Evolutionary conservation across 2,329 filamentous ascomycete genomes (phyloP).

Genomic region (Xylariales sp.): DNA sequence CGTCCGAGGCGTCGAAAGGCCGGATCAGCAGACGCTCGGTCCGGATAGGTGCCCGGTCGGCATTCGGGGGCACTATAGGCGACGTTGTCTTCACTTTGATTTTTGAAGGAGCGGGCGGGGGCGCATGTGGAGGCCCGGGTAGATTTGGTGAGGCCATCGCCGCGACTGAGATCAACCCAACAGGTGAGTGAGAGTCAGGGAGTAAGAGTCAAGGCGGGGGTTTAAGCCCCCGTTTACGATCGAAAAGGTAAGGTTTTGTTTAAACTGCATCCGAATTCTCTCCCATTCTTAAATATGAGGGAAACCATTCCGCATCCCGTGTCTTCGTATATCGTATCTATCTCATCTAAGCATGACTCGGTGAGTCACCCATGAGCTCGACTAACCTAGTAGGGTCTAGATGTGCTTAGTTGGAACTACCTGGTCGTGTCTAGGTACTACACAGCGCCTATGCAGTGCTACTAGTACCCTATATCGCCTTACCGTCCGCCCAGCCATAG

Average conservation of each 20-base stretch:
- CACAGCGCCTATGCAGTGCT: too few species aligned
- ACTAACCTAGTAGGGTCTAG: not conserved
- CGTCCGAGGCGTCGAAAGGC: constrained; percentile 62
- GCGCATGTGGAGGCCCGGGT: constrained; percentile 6
- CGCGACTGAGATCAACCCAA: not conserved
- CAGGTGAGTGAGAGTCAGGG: not conserved
- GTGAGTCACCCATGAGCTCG: constrained; percentile 3
- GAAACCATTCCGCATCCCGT: not conserved
- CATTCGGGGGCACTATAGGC: constrained; percentile 58
- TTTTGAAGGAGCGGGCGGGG: constrained; percentile 19
- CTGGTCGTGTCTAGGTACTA: too few species aligned
- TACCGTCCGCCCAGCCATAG: not conserved
- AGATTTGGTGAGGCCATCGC: constrained; percentile 30
- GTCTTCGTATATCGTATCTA: not conserved
- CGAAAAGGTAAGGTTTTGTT: not conserved
- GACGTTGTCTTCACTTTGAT: constrained; percentile 62
- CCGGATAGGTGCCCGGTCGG: constrained; percentile 54
- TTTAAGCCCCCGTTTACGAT: not conserved
- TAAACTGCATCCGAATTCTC: too few species aligned
- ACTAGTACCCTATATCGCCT: not conserved
- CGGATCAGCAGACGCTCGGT: constrained; percentile 68
- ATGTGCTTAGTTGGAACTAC: not conserved
- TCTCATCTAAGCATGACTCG: not conserved
- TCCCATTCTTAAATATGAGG: not conserved
- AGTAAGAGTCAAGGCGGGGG: too few species aligned